phyloP scores from a whole-genome alignment of 805 yeast species.

The Candida tallmaniae region DNA sequence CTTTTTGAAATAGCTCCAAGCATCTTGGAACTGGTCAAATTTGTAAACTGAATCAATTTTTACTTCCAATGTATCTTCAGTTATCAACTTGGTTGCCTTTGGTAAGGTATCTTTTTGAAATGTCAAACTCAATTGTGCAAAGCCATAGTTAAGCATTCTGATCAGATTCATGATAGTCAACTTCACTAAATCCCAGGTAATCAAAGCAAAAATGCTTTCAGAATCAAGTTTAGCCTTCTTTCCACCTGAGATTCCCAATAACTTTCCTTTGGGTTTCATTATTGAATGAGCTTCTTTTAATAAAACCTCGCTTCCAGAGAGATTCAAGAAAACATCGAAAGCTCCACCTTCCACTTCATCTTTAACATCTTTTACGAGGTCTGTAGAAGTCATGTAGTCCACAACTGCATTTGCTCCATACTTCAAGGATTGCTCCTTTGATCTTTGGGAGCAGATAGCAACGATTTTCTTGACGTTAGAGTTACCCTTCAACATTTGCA shows the following conservation, averaged over 20 bases:
- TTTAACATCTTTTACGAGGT: constrained; percentile 20
- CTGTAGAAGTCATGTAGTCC: constrained; percentile 44
- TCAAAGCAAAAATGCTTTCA: not conserved
- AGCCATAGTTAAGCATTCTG: not conserved
- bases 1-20: constrained; percentile 43
- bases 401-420: constrained; percentile 58
- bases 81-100: constrained; percentile 35
- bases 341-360: constrained; percentile 30
- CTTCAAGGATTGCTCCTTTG: constrained; percentile 38
- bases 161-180: not conserved
- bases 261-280: constrained; percentile 48
- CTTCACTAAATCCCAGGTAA: constrained; percentile 6
- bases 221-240: constrained; percentile 14
- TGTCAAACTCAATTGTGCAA: not conserved
- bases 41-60: constrained; percentile 51
- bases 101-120: constrained; percentile 14
- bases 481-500: constrained; percentile 49
- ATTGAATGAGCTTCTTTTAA: constrained; percentile 35
- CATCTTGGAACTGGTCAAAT: constrained; percentile 47
- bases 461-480: constrained; percentile 46
- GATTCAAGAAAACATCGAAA: constrained; percentile 62
- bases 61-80: constrained; percentile 35
- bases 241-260: constrained; percentile 57
- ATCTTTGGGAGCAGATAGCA: constrained; percentile 50
- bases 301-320: constrained; percentile 55